phyloP scores from a whole-genome alignment of 257 asterid species.

The Petunia secreta region DNA sequence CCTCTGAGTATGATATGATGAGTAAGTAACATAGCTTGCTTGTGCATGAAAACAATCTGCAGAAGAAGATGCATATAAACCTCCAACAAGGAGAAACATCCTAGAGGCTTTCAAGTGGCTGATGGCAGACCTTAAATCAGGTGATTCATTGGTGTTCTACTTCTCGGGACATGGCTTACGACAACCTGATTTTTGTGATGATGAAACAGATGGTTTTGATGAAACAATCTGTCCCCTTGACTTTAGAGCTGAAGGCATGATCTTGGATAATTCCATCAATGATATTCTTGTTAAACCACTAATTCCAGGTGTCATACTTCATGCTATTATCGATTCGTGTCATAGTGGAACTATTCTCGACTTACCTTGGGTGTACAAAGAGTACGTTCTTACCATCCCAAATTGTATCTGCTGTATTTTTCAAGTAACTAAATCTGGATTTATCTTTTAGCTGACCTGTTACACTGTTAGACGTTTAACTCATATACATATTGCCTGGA shows the following conservation, averaged over 20 bases:
- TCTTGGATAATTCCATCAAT: conserved; percentile 64
- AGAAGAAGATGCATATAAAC: conserved; percentile 44
- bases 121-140: conserved; percentile 31
- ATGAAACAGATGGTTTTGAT: conserved; percentile 50
- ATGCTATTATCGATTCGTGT: conserved; percentile 74
- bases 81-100: conserved; percentile 58
- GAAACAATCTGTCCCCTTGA: conserved; percentile 72
- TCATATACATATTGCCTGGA: neutral
- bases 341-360: conserved; percentile 87
- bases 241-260: conserved; percentile 53
- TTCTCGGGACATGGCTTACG: conserved; percentile 54
- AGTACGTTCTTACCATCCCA: conserved; percentile 38
- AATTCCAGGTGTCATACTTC: conserved; percentile 54
- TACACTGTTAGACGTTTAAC: neutral
- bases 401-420: neutral
- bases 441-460: neutral
- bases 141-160: conserved; percentile 55
- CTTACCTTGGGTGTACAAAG: conserved; percentile 53
- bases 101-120: conserved; percentile 45
- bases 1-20: neutral
- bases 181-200: conserved; percentile 35
- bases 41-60: conserved; percentile 29
- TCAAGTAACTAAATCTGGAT: too few relatives aligned
- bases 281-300: conserved; percentile 57
- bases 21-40: neutral